These are phyloP conservation scores for Hypoxylon subgilvum DNA, from an alignment of 495 filamentous ascomycete species.

Conservation along the genomic window DNA sequence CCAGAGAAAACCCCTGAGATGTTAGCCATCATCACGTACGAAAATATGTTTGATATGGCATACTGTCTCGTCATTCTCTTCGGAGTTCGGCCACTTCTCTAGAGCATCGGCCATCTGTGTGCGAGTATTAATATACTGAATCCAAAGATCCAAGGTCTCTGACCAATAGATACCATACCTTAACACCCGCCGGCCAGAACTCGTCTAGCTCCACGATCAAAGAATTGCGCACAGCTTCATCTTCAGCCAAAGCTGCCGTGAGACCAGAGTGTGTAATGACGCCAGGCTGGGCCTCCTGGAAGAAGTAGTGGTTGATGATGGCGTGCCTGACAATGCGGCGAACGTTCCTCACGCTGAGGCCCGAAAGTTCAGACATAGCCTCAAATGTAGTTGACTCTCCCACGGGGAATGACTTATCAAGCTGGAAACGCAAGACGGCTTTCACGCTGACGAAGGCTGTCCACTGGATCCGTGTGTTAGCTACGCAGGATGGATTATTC, in stretches of 20 bases:
- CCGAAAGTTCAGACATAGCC: slow-evolving; percentile 28
- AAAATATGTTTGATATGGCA: neutral
- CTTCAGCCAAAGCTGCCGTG: slow-evolving; percentile 16
- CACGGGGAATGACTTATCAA: slow-evolving; percentile 31
- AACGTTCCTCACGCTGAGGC: slow-evolving; percentile 14
- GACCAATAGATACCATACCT: slow-evolving; percentile 13
- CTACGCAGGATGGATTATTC: neutral
- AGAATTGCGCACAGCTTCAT: slow-evolving; percentile 15
- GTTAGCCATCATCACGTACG: neutral
- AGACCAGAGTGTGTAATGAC: slow-evolving; percentile 28
- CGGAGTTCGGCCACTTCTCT: slow-evolving; percentile 32
- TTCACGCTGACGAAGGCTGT: slow-evolving; percentile 28
- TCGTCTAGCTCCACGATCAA: slow-evolving; percentile 29
- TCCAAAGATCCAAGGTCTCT: neutral
- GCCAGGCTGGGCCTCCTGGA: slow-evolving; percentile 21
- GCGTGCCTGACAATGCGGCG: slow-evolving; percentile 32
- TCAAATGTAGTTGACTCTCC: slow-evolving; percentile 28
- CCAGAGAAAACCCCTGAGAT: slow-evolving; percentile 27
- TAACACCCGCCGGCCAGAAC: slow-evolving; percentile 33
- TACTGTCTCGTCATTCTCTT: slow-evolving; percentile 37
- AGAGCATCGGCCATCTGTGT: slow-evolving; percentile 35
- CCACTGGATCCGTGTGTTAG: slow-evolving; percentile 18
- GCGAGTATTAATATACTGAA: neutral
- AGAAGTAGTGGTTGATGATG: slow-evolving; percentile 32
- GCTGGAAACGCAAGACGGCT: slow-evolving; percentile 28